Conservation (phyloP, 306 rosid genomes). For the Alnus rubra region DNA sequence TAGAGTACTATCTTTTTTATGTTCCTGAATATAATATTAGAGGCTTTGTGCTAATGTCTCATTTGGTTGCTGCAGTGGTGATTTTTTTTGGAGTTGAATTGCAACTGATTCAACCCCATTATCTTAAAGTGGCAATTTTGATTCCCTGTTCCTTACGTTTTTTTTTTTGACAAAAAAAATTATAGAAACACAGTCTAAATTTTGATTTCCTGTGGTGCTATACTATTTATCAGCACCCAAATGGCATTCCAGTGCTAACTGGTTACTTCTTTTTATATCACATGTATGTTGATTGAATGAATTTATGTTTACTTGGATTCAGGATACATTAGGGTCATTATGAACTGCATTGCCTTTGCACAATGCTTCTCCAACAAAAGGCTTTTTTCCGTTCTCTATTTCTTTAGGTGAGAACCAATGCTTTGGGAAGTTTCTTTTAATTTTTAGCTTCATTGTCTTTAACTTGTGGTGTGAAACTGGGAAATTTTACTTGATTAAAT, state of each 20-base stretch:
- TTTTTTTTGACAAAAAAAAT: neutral
- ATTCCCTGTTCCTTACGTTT: neutral
- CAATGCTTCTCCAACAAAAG: conserved; percentile 73
- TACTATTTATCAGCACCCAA: neutral
- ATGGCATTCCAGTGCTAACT: neutral
- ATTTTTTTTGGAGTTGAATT: neutral
- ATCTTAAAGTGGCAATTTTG: neutral
- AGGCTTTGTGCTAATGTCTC: neutral
- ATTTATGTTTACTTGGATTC: conserved; percentile 34
- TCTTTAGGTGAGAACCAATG: conserved; percentile 64
- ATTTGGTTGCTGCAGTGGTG: neutral
- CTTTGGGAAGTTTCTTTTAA: conserved; percentile 15
- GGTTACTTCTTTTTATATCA: conserved; percentile 4
- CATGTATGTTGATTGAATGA: conserved; percentile 19
- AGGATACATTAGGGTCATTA: conserved; percentile 84
- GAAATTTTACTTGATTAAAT: conserved; percentile 26
- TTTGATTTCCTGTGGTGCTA: neutral
- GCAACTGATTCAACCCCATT: neutral
- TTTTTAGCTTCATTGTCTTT: conserved; percentile 20
- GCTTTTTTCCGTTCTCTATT: conserved; percentile 75
- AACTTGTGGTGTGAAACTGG: conserved; percentile 12
- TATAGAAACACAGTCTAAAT: neutral
- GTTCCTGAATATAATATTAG: neutral
- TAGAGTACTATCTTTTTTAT: conserved; percentile 14
- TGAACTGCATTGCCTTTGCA: conserved; percentile 74